phyloP scores from a whole-genome alignment of 495 filamentous ascomycete genomes.

The Lepraria neglecta region DNA sequence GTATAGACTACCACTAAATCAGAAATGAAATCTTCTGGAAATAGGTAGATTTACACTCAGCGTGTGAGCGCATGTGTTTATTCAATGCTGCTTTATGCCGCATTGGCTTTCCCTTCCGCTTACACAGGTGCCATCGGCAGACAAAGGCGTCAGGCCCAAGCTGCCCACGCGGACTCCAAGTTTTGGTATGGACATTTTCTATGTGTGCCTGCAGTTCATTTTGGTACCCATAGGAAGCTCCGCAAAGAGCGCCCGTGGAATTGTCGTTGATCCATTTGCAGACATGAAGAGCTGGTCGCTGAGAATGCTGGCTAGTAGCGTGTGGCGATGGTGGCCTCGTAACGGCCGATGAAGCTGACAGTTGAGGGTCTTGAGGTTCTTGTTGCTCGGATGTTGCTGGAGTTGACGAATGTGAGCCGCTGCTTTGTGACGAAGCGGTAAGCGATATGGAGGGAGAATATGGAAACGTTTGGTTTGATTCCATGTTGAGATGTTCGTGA shows the following conservation, averaged over 20 bases:
- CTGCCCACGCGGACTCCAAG: background rate
- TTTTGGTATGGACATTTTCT: constrained; percentile 9
- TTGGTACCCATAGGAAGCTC: background rate
- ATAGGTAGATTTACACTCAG: constrained; percentile 5
- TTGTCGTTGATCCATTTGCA: constrained; percentile 13
- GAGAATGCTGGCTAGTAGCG: too few species aligned
- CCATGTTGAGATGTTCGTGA: constrained; percentile 13
- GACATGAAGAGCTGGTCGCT: background rate
- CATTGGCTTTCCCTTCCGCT: constrained; percentile 1
- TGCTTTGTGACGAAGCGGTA: background rate
- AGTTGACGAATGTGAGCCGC: background rate
- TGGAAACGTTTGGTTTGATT: background rate
- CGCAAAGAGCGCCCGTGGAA: background rate
- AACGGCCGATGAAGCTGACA: background rate
- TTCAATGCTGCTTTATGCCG: constrained; percentile 11
- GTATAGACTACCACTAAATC: background rate
- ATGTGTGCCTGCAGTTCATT: constrained; percentile 23
- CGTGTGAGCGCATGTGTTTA: constrained; percentile 20
- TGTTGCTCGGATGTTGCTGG: constrained; percentile 3
- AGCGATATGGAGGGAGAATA: background rate
- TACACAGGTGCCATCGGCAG: constrained; percentile 20
- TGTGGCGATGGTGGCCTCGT: background rate
- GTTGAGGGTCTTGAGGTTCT: background rate
- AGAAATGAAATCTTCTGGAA: background rate
- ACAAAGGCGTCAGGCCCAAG: background rate